Percentiles rank a stretch among this genome's conserved stretches.
These are phyloP conservation scores for Fusarium euwallaceae DNA, from an alignment of 2,329 filamentous ascomycete species.

Conservation along the genomic window DNA sequence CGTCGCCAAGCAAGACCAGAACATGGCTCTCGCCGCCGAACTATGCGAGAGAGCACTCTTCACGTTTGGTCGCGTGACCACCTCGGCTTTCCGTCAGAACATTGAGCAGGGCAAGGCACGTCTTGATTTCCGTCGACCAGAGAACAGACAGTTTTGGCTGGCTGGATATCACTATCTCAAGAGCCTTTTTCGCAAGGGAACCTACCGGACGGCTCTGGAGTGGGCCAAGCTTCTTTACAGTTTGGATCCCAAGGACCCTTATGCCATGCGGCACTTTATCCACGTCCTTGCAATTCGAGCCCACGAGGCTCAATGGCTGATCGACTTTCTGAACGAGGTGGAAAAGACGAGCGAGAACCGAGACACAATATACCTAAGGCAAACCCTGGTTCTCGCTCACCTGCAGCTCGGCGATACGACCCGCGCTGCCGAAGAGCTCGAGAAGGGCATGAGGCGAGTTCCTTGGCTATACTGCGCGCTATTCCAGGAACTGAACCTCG, in stretches of 20 bases:
- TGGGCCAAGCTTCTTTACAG: constrained; percentile 90
- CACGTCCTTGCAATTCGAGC: constrained; percentile 89
- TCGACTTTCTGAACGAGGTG: constrained; percentile 72
- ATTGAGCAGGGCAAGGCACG: constrained; percentile 83
- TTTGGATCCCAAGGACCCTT: constrained; percentile 83
- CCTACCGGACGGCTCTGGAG: constrained; percentile 91
- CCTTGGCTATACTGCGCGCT: constrained; percentile 89
- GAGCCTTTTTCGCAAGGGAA: constrained; percentile 90
- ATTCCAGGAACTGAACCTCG: constrained; percentile 83
- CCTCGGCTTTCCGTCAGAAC: constrained; percentile 83
- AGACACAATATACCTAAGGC: constrained; percentile 76
- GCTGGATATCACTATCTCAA: constrained; percentile 90
- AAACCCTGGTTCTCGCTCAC: constrained; percentile 82
- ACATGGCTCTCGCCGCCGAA: constrained; percentile 87
- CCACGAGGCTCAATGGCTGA: constrained; percentile 79
- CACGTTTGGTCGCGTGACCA: constrained; percentile 88
- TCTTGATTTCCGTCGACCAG: constrained; percentile 82
- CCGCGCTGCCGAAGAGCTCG: constrained; percentile 75
- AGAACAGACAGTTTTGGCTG: constrained; percentile 94
- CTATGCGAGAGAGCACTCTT: constrained; percentile 92
- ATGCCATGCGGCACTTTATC: constrained; percentile 83
- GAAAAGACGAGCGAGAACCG: constrained; percentile 53
- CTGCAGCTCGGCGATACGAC: constrained; percentile 76
- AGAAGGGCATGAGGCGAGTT: constrained; percentile 76
- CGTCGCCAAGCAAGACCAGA: constrained; percentile 91